phyloP scores from a whole-genome alignment of 2,329 filamentous ascomycete genomes.

The Tolypocladium inflatum region DNA sequence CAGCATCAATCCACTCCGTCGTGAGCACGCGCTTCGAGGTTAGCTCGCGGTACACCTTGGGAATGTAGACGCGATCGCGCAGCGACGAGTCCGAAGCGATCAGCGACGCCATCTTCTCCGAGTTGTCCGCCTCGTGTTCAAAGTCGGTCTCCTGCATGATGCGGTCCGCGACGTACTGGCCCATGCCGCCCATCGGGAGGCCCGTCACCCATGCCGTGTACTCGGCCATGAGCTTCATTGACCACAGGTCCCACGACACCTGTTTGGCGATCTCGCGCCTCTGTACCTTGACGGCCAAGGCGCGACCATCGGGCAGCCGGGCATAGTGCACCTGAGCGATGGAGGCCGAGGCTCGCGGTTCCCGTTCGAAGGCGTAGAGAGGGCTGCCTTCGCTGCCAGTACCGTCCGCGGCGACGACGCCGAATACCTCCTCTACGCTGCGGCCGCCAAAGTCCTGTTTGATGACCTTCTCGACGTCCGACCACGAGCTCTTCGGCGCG shows the following conservation, averaged over 20 bases:
- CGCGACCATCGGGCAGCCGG: conserved; percentile 45
- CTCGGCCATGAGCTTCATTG: conserved; percentile 43
- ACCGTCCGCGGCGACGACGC: conserved; percentile 2
- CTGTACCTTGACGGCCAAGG: conserved; percentile 60
- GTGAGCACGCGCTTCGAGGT: conserved; percentile 58
- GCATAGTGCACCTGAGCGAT: conserved; percentile 66
- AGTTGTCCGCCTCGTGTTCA: conserved; percentile 54
- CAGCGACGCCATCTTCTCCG: conserved; percentile 48
- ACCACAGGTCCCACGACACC: conserved; percentile 59
- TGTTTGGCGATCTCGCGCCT: conserved; percentile 58
- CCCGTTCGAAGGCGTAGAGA: background rate
- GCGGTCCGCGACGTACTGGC: conserved; percentile 57
- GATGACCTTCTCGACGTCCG: conserved; percentile 53
- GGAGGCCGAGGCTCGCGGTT: conserved; percentile 44
- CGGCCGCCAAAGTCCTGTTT: conserved; percentile 45
- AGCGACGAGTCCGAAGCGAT: conserved; percentile 47
- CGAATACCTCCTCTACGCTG: conserved; percentile 56
- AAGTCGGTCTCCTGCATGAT: conserved; percentile 60
- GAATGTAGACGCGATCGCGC: conserved; percentile 55
- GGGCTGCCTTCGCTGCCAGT: background rate
- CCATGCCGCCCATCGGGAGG: conserved; percentile 55
- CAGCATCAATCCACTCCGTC: conserved; percentile 62
- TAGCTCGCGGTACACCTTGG: conserved; percentile 47
- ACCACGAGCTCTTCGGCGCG: conserved; percentile 58
- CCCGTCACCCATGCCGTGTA: conserved; percentile 34